Conservation (phyloP, 225 moss, liverwort and hornwort species). For the Takakia lepidozioides region DNA sequence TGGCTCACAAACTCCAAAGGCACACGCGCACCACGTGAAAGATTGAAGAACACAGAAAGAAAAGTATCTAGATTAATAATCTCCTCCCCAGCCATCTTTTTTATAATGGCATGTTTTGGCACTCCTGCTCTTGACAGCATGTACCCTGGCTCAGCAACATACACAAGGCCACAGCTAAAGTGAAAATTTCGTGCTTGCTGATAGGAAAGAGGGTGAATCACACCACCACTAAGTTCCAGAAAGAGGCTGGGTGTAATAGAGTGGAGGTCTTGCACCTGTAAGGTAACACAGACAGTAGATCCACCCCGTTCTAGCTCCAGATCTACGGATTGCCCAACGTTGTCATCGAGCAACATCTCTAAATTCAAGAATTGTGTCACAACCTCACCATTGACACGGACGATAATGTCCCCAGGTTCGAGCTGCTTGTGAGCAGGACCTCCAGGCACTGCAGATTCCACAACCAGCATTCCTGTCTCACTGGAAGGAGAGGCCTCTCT, state of each 20-base stretch:
- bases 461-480: slow-evolving; percentile 89
- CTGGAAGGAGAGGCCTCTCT: slow-evolving; percentile 48
- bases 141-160: slow-evolving; percentile 80
- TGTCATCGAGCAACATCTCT: slow-evolving; percentile 69
- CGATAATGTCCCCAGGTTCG: slow-evolving; percentile 80
- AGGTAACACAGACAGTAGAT: slow-evolving; percentile 34
- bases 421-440: slow-evolving; percentile 68
- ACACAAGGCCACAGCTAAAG: slow-evolving; percentile 29
- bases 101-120: slow-evolving; percentile 84
- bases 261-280: slow-evolving; percentile 71
- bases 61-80: slow-evolving; percentile 56
- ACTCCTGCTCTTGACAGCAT: slow-evolving; percentile 87
- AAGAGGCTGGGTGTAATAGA: slow-evolving; percentile 74
- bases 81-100: slow-evolving; percentile 79
- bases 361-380: slow-evolving; percentile 71
- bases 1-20: slow-evolving; percentile 74
- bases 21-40: slow-evolving; percentile 59
- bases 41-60: slow-evolving; percentile 49
- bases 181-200: slow-evolving; percentile 65
- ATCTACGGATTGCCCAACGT: slow-evolving; percentile 39
- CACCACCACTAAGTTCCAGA: slow-evolving; percentile 80
- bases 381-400: slow-evolving; percentile 57
- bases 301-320: slow-evolving; percentile 84
- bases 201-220: slow-evolving; percentile 79
- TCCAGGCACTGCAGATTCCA: slow-evolving; percentile 76